Base-by-base conservation (phyloP, 441 rosid genomes). In the Capsella rubella region DNA sequence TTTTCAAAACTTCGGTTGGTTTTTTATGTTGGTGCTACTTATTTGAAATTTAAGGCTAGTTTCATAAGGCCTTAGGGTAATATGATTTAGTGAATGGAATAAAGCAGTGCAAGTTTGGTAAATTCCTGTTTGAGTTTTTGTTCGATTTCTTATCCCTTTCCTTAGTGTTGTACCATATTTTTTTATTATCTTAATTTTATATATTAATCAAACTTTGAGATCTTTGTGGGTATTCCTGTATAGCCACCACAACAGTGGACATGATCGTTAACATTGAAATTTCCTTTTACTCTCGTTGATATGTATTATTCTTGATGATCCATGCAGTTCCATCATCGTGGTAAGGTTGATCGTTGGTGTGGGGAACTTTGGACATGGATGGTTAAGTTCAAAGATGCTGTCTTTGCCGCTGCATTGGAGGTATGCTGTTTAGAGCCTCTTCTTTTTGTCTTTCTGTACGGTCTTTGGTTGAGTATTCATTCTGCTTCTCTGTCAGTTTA, bases 321-420 rank as follows among this genome's bases (percentile, higher is more conserved):
- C 35, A 78, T 80, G 45, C 81, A 96, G 97, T 86, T 86, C 80
- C 90, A 73, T 58, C 88, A 71, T 78, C 81, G 54, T 60, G 89
- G 95, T 71, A 88, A 90, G 80, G 88, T 96, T 76, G 95, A 92
- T 58, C 81, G 85, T 67, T 90, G 96, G 95, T 80, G 85, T 29
- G 91, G 89, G 78, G 96, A 94, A 78, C 82, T 96, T 69, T 96
- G 99, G 99, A 68, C 81, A 61, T 90, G 93, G 93, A 86, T 90
- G 90, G 81, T 85, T 75, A 87, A 87, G 82, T 90, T 92, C 84
- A 96, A 92, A 79, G 98, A 94, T 81, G 60, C 75, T 51, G 89
- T 89, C 39, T 86, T 89, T 79, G 76, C 87, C 35, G 80, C 83
- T 69, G 91, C 91, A 39, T 54, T 89, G 75, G 95, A 90, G 95